Evolutionary conservation across 441 rosid genomes (phyloP).

Genomic region (Rhodomyrtus psidioides): DNA sequence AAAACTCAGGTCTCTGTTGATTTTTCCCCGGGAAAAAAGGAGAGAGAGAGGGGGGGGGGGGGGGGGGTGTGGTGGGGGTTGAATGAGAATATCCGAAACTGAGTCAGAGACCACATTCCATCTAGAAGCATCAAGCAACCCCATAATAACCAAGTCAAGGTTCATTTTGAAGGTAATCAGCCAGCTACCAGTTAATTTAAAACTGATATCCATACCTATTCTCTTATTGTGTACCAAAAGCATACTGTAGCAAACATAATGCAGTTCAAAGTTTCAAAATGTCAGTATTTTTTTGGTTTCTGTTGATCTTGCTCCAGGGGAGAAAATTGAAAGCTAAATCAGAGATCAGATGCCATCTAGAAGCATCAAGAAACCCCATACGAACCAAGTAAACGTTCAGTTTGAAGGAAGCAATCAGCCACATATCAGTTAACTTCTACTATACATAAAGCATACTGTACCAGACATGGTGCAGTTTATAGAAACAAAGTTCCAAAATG

Average conservation of each 20-base stretch:
- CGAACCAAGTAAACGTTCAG: fast-evolving
- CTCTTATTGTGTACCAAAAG: neutral
- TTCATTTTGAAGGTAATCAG: neutral
- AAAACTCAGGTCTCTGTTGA: neutral
- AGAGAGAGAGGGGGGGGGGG: no score
- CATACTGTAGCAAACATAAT: neutral
- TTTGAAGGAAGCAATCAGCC: neutral
- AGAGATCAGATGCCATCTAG: neutral
- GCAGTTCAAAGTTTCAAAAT: neutral
- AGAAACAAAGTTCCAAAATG: neutral
- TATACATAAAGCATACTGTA: neutral
- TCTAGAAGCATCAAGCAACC: neutral
- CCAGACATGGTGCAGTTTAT: neutral
- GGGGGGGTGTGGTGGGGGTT: neutral
- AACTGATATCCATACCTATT: neutral
- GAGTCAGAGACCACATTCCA: neutral
- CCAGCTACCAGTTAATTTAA: neutral
- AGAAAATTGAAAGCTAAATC: neutral
- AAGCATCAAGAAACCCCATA: neutral
- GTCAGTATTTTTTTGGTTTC: neutral
- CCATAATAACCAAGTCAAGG: neutral
- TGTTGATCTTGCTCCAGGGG: neutral
- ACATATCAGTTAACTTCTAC: neutral
- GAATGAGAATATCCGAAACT: neutral
- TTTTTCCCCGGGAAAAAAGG: neutral